Evolutionary conservation across 2,329 filamentous ascomycete species (phyloP).

Genomic region (Alternaria triticimaculans): DNA sequence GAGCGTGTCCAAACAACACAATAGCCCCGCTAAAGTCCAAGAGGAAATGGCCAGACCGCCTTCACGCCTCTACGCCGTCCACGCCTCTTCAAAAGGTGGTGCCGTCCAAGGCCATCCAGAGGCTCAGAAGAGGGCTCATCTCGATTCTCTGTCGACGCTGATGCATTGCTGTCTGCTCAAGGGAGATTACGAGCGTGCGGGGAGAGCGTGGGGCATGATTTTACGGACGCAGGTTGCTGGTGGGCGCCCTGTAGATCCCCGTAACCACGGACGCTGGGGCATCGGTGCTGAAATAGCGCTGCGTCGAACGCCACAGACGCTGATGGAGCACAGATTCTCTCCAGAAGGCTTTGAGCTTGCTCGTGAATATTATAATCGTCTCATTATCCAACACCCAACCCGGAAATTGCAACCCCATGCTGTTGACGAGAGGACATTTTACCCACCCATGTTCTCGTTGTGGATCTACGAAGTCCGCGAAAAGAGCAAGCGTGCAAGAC

Average conservation of each 20-base stretch:
- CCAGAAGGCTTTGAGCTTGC: conserved; percentile 62
- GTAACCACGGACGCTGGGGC: conserved; percentile 75
- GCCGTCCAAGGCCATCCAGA: conserved; percentile 19
- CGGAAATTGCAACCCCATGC: conserved; percentile 68
- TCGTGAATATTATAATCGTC: conserved; percentile 74
- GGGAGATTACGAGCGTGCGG: conserved; percentile 74
- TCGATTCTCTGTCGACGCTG: conserved; percentile 71
- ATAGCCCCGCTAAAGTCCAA: conserved; percentile 38
- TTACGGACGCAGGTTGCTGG: conserved; percentile 67
- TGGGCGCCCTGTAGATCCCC: conserved; percentile 67
- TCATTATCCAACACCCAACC: conserved; percentile 74
- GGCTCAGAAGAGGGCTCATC: conserved; percentile 60
- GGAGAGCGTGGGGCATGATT: conserved; percentile 76
- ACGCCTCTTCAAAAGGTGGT: conserved; percentile 19
- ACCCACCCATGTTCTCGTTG: conserved; percentile 78
- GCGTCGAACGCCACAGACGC: conserved; percentile 50
- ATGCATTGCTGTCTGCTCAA: conserved; percentile 75
- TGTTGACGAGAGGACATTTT: conserved; percentile 76
- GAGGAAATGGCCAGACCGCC: conserved; percentile 51
- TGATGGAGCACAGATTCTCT: conserved; percentile 27
- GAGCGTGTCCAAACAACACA: conserved; percentile 17
- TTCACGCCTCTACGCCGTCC: conserved; percentile 49
- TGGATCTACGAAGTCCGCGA: conserved; percentile 79
- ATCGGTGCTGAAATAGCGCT: conserved; percentile 86
- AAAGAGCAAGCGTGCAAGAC: conserved; percentile 58